Evolutionary conservation across 116 monocot species (phyloP).

Genomic region (Zostera marina): DNA sequence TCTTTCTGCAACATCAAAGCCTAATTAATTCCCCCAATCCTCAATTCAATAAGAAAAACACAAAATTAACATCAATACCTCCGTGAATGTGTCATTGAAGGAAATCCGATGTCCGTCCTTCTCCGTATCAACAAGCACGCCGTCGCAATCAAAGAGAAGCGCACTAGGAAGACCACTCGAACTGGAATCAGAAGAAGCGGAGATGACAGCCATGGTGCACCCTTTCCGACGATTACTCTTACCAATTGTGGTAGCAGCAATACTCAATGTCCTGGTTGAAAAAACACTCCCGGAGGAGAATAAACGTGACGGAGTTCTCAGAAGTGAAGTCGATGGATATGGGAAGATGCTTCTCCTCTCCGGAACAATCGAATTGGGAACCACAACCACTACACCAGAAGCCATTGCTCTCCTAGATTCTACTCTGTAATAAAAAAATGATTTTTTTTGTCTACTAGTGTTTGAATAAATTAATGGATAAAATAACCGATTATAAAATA

Average conservation of each 20-base stretch:
- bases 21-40: too few species aligned
- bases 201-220: constrained; percentile 5
- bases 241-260: too few species aligned
- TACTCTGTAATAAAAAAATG: too few species aligned
- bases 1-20: constrained; percentile 32
- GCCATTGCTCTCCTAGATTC: background rate
- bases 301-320: background rate
- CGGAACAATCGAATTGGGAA: background rate
- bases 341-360: background rate
- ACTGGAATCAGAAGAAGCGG: constrained; percentile 11
- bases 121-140: constrained; percentile 97
- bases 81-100: constrained; percentile 81
- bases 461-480: too few species aligned
- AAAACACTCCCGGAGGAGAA: too few species aligned
- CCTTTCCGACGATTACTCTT: background rate
- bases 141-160: constrained; percentile 87
- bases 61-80: constrained; percentile 23
- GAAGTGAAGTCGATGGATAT: background rate
- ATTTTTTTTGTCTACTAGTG: too few species aligned
- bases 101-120: constrained; percentile 92
- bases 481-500: too few species aligned
- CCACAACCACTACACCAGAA: background rate
- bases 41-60: background rate
- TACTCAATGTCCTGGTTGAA: background rate
- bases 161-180: constrained; percentile 29